Evolutionary conservation across 2,329 filamentous ascomycete genomes (phyloP).

Genomic region (Rhynchosporium agropyri): DNA sequence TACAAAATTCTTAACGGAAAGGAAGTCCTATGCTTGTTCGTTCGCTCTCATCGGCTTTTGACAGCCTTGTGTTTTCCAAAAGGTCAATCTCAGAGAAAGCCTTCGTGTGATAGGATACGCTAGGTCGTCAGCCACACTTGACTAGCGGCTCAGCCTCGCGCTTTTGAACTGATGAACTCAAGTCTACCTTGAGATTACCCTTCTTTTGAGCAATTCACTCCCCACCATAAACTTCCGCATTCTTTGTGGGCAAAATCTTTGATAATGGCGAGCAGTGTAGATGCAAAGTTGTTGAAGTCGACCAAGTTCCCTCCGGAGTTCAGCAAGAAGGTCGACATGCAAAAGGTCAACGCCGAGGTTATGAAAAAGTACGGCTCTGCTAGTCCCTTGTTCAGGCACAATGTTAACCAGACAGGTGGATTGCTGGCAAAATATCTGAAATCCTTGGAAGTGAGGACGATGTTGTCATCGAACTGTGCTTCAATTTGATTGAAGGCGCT

Average conservation of each 20-base stretch:
- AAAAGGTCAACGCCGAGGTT: slow-evolving; percentile 94
- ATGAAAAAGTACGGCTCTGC: slow-evolving; percentile 79
- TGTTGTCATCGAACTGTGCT: slow-evolving; percentile 86
- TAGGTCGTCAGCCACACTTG: slow-evolving; percentile 13
- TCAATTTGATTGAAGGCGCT: slow-evolving; percentile 69
- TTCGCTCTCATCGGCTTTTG: background rate
- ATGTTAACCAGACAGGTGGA: slow-evolving; percentile 69
- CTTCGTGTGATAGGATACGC: slow-evolving; percentile 5
- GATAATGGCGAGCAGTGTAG: slow-evolving; percentile 79
- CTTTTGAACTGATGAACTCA: slow-evolving; percentile 12
- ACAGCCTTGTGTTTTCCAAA: slow-evolving; percentile 6
- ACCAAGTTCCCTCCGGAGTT: slow-evolving; percentile 96
- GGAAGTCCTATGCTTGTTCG: background rate
- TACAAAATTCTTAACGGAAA: background rate
- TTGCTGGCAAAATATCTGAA: slow-evolving; percentile 81
- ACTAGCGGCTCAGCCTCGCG: slow-evolving; percentile 29
- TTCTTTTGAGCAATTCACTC: background rate
- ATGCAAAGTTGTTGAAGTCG: slow-evolving; percentile 84
- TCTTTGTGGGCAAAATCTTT: slow-evolving; percentile 21
- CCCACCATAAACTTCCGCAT: background rate
- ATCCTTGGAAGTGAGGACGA: slow-evolving; percentile 94
- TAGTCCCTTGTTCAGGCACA: slow-evolving; percentile 13
- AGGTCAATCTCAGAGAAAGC: background rate
- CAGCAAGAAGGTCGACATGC: slow-evolving; percentile 93
- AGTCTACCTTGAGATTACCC: background rate